Evolutionary conservation across 192 early-diverging fungal genomes (phyloP), one percentile per base, ranked within the genome.

Genomic region (Entophlyctis luteolus): DNA sequence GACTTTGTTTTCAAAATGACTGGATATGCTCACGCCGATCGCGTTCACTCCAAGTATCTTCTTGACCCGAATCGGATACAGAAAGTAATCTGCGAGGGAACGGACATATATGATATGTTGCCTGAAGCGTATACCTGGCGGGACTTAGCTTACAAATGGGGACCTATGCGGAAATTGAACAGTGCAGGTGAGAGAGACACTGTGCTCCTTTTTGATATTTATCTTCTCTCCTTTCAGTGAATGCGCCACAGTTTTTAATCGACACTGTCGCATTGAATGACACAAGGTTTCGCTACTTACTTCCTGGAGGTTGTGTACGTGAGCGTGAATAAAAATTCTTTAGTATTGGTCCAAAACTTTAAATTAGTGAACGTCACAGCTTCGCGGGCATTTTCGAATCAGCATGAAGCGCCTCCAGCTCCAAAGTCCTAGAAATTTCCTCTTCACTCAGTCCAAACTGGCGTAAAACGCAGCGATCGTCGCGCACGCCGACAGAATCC

Each of bases 1-100:
- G 85, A 88, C 31, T 85, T 84, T 58, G 68, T 71, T 35, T 87
- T 86, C 78, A 88, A 88, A 59, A 84, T 84, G 83, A 55, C 69
- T 29, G 80, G 76, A 1, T 88, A 87, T 60, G 81, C 82, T 12
- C 85, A 87, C 70, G 55, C 83, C 3, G 85, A 86, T 32, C 74
- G 85, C 3, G 75, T 87, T 38, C 53, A 62, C 1, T 50, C 71
- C 8, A 48, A 22, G 10, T 49, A 54, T 1, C 48, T 84, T 60
- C 58, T 78, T 50, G 68, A 77, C 1, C 48, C 52, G 0, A 47
- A 59, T 0, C 57, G 72, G 16, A 82, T 89, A 14, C 82, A 84
- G 62, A 20, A 70, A 16, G 65, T 73, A 0, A 80, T 89, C 27
- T 87, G 87, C 48, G 73, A 79, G 5, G 87, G 87, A 23, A 33